Conservation (phyloP, 2,329 filamentous ascomycete genomes). For the Diaporthe sp. region DNA sequence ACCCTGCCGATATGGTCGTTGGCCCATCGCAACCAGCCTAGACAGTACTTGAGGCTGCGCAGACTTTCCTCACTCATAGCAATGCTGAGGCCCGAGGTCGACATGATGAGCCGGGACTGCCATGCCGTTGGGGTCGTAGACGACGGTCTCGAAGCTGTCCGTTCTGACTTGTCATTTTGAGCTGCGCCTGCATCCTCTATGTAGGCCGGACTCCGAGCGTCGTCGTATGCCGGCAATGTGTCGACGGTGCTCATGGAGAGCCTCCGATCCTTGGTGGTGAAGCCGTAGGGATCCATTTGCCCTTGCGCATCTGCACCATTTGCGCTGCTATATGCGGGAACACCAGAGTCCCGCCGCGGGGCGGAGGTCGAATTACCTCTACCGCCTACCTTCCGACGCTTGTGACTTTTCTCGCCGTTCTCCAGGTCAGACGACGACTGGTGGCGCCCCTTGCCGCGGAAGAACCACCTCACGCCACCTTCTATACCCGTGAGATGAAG, state of each 20-base stretch:
- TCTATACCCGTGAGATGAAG: conserved; percentile 90
- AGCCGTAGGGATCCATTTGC: conserved; percentile 39
- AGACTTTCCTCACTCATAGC: conserved; percentile 92
- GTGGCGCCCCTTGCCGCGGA: conserved; percentile 66
- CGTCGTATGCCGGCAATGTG: conserved; percentile 85
- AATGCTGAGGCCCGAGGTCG: conserved; percentile 89
- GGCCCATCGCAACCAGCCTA: conserved; percentile 82
- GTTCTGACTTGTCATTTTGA: conserved; percentile 32
- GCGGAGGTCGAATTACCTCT: conserved; percentile 46
- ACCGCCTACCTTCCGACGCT: conserved; percentile 67
- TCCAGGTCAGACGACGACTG: conserved; percentile 62
- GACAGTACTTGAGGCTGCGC: conserved; percentile 84
- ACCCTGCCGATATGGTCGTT: conserved; percentile 83
- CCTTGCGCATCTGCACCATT: conserved; percentile 20
- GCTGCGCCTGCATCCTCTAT: conserved; percentile 61
- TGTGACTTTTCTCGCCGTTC: conserved; percentile 58
- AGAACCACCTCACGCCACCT: conserved; percentile 85
- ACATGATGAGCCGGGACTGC: conserved; percentile 88
- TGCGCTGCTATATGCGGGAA: conserved; percentile 37
- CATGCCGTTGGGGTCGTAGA: conserved; percentile 58
- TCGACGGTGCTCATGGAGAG: conserved; percentile 78
- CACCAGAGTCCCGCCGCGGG: conserved; percentile 43
- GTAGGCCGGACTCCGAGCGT: conserved; percentile 79
- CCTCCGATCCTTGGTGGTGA: conserved; percentile 56
- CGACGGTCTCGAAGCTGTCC: conserved; percentile 41